These are phyloP conservation scores for Fomitiporia mediterranea DNA, from an alignment of 1,284 basidiomycete species.

Conservation along the genomic window DNA sequence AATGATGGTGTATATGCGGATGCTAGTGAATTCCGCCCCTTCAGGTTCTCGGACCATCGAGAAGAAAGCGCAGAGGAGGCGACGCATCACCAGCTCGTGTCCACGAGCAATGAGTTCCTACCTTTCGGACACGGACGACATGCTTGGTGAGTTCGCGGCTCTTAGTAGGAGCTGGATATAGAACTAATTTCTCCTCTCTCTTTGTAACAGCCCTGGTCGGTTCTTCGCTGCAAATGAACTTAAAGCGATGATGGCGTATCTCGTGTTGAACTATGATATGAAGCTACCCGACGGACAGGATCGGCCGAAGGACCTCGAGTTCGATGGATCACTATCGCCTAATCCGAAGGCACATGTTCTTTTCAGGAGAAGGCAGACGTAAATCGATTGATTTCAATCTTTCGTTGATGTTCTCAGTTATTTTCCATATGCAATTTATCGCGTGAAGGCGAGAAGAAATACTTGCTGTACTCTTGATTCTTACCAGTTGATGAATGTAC, in stretches of 20 bases:
- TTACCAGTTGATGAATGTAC: too few species aligned
- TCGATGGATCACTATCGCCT: conserved; percentile 15
- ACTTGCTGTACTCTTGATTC: too few species aligned
- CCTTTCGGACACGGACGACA: conserved; percentile 30
- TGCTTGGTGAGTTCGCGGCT: conserved; percentile 25
- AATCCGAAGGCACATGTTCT: conserved; percentile 21
- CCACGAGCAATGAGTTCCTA: conserved; percentile 26
- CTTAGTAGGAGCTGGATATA: background rate
- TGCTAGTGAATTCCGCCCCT: conserved; percentile 29
- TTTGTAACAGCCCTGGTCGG: conserved; percentile 34
- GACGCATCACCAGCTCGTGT: conserved; percentile 25
- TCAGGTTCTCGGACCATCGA: conserved; percentile 36
- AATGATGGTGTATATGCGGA: conserved; percentile 28
- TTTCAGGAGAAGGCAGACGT: conserved; percentile 16
- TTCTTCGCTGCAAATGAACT: conserved; percentile 45
- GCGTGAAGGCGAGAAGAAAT: too few species aligned
- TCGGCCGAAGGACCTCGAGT: conserved; percentile 23
- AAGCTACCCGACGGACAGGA: conserved; percentile 32
- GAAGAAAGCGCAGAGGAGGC: conserved; percentile 21
- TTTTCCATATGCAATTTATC: too few species aligned
- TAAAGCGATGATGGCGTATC: conserved; percentile 41
- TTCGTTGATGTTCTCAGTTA: too few species aligned
- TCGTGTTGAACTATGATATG: conserved; percentile 43
- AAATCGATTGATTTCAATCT: too few species aligned
- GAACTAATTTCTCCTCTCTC: background rate